These are phyloP conservation scores for Gracilaria domingensis DNA, from an alignment of 23 red algal genomes.

Conservation along the genomic window DNA sequence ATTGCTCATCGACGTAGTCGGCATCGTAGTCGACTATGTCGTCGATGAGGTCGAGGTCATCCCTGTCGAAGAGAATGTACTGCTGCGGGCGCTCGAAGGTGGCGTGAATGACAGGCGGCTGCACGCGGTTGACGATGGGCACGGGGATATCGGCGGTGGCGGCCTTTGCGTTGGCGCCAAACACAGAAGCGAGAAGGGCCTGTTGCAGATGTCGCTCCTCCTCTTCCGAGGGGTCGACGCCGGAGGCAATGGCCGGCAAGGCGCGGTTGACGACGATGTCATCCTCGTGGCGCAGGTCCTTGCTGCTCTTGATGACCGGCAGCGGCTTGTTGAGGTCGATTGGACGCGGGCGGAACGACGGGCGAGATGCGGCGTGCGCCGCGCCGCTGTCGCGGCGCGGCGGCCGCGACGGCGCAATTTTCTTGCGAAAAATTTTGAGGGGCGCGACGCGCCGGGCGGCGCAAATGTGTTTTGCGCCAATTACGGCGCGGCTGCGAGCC, in stretches of 20 bases:
- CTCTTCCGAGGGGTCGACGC: slow-evolving; percentile 89
- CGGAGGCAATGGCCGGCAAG: slow-evolving; percentile 86
- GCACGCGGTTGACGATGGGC: slow-evolving; percentile 71
- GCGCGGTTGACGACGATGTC: slow-evolving; percentile 91
- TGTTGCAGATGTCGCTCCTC: slow-evolving; percentile 95
- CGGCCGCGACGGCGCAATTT: slow-evolving; percentile 14
- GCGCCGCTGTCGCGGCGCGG: slow-evolving; percentile 36
- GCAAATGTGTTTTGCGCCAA: background rate
- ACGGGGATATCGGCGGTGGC: slow-evolving; percentile 86
- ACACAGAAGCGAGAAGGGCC: slow-evolving; percentile 86
- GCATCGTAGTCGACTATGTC: slow-evolving; percentile 89
- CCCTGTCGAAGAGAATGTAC: slow-evolving; percentile 83
- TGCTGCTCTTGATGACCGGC: slow-evolving; percentile 73
- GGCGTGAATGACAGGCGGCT: background rate
- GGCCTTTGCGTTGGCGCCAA: slow-evolving; percentile 46
- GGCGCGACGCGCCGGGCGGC: background rate
- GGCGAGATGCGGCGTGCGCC: slow-evolving; percentile 31
- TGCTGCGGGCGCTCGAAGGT: slow-evolving; percentile 45
- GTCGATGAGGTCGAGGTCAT: slow-evolving; percentile 76
- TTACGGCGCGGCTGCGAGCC: background rate
- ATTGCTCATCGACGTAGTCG: slow-evolving; percentile 72
- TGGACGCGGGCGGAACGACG: slow-evolving; percentile 95
- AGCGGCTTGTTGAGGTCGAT: slow-evolving; percentile 91
- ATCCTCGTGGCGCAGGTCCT: slow-evolving; percentile 84
- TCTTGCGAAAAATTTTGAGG: background rate